Conservation (phyloP, 768 basidiomycete species). For the Termitomyces sp. region DNA sequence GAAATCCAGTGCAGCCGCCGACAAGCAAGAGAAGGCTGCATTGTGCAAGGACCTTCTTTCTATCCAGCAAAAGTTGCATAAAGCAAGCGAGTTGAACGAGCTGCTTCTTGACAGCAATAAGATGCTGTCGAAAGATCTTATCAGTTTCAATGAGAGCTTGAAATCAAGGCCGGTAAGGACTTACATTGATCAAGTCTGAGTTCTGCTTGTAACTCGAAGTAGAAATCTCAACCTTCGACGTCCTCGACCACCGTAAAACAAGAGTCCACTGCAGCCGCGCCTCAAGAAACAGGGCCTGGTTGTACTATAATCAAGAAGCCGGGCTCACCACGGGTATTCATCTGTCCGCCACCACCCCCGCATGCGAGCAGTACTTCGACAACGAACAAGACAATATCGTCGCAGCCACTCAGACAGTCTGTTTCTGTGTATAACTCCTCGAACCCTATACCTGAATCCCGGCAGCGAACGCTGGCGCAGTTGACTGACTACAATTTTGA, state of each 20-base stretch:
- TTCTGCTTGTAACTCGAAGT: not conserved
- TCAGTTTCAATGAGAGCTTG: not conserved
- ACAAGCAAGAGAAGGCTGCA: not conserved
- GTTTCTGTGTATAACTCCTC: not conserved
- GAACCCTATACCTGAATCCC: conserved; percentile 13
- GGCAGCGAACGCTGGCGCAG: conserved; percentile 16
- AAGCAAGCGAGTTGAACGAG: not conserved
- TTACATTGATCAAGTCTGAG: not conserved
- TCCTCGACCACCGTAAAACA: not conserved
- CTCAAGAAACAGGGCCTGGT: not conserved
- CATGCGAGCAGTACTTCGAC: not conserved
- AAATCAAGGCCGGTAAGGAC: not conserved
- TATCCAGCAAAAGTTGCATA: not conserved
- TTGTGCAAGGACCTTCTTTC: not conserved
- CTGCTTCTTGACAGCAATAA: not conserved
- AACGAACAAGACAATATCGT: not conserved
- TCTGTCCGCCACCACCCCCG: not conserved
- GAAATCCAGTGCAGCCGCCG: not conserved
- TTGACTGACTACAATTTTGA: conserved; percentile 21
- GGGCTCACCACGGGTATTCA: not conserved
- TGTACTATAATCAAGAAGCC: not conserved
- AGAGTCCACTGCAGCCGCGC: not conserved
- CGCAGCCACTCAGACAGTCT: not conserved
- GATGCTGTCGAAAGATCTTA: not conserved
- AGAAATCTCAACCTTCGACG: not conserved